Conservation (phyloP, 768 basidiomycete species). For the Strobilomyces confusus region DNA sequence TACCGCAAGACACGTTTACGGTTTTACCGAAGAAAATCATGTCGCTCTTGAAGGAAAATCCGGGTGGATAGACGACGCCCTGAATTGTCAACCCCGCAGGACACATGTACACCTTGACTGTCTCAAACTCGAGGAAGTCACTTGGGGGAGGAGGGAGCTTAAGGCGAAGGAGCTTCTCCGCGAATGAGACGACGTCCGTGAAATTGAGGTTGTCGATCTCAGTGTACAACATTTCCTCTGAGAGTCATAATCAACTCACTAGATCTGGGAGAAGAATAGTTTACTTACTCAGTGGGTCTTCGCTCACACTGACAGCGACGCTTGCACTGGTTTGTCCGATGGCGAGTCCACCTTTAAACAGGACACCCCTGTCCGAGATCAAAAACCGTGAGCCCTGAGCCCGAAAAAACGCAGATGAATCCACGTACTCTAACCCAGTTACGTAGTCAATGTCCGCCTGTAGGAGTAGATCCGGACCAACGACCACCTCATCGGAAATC, state of each 20-base stretch:
- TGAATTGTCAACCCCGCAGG: neutral
- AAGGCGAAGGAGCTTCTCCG: constrained; percentile 1
- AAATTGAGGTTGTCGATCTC: constrained; percentile 9
- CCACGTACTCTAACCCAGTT: constrained; percentile 1
- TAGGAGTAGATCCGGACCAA: constrained; percentile 1
- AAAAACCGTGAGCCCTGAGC: neutral
- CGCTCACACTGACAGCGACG: constrained; percentile 1
- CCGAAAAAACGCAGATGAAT: neutral
- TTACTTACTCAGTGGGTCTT: constrained; percentile 8
- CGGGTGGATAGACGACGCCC: constrained; percentile 1
- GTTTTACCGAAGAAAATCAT: constrained; percentile 5
- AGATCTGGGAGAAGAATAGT: no score
- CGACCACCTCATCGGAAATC: neutral
- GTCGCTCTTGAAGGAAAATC: constrained; percentile 5
- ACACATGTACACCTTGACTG: constrained; percentile 1
- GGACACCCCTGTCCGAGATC: neutral
- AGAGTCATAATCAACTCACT: neutral
- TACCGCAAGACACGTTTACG: constrained; percentile 2
- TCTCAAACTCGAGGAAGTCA: constrained; percentile 8
- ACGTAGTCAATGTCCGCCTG: constrained; percentile 1
- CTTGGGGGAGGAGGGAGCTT: constrained; percentile 3
- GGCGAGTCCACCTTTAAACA: constrained; percentile 3
- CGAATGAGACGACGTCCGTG: constrained; percentile 3
- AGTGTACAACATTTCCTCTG: constrained; percentile 5
- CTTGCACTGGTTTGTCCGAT: neutral